These are phyloP conservation scores for Cryptococcus sp. DNA, from an alignment of 1,284 basidiomycete genomes.

Conservation along the genomic window DNA sequence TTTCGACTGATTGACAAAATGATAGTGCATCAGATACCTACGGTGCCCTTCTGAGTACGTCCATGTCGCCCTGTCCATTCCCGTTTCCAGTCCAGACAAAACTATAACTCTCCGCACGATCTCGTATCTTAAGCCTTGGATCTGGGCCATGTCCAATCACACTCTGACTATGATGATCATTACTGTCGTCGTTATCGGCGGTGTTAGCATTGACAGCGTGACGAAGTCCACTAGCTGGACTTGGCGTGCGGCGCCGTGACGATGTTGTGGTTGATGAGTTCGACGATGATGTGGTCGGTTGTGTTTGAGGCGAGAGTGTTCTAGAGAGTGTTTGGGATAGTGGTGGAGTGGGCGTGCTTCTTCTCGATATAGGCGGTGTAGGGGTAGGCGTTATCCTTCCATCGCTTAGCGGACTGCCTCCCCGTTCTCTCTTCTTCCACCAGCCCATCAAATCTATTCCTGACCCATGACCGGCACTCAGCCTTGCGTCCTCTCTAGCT, in stretches of 20 bases:
- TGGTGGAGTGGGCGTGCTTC: slow-evolving; percentile 22
- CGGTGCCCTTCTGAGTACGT: no score
- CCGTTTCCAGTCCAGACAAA: slow-evolving; percentile 15
- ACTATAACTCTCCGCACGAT: slow-evolving; percentile 32
- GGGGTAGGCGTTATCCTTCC: slow-evolving; percentile 11
- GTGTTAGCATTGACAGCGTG: neutral
- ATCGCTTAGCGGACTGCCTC: slow-evolving; percentile 2
- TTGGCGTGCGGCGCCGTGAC: neutral
- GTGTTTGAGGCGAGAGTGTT: neutral
- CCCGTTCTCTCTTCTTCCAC: neutral
- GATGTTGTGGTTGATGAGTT: no score
- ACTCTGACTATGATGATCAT: no score
- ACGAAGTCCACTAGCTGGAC: neutral
- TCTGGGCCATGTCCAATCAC: no score
- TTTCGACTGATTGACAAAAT: no score
- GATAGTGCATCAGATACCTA: no score
- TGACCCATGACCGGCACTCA: slow-evolving; percentile 8
- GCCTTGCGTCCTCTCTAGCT: slow-evolving; percentile 35
- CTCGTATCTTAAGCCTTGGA: neutral
- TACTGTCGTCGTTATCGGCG: neutral
- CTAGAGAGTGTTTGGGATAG: slow-evolving; percentile 7
- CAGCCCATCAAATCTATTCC: slow-evolving; percentile 2
- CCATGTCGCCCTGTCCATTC: no score
- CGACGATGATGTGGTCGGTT: no score
- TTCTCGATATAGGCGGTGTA: slow-evolving; percentile 26